Evolutionary conservation across 257 asterid genomes (phyloP).

Genomic region (Solanum appendiculatum): DNA sequence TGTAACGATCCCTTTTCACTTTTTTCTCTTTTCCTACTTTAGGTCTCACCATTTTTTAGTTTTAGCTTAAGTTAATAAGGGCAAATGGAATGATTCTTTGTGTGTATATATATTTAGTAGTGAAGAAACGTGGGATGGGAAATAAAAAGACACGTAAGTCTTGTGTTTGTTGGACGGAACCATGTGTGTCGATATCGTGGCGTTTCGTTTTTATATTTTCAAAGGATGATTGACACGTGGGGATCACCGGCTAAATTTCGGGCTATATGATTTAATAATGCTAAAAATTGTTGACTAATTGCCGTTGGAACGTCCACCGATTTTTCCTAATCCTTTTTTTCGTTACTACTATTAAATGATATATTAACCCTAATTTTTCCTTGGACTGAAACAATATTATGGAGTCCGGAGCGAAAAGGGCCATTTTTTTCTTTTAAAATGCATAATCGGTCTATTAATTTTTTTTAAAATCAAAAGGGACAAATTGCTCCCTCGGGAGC

Average conservation of each 20-base stretch:
- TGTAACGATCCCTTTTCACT: conserved; percentile 21
- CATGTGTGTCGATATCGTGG: neutral
- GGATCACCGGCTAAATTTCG: neutral
- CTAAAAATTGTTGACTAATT: neutral
- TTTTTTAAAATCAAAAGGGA: too few species aligned
- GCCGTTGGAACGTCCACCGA: neutral
- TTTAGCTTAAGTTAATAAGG: too few species aligned
- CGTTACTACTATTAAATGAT: too few species aligned
- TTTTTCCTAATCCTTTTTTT: neutral
- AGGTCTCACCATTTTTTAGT: conserved; percentile 60
- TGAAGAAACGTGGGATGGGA: neutral
- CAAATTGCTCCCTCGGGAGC: too few species aligned
- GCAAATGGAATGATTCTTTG: neutral
- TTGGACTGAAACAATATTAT: too few species aligned
- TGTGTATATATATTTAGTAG: neutral
- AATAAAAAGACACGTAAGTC: neutral
- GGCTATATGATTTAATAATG: neutral
- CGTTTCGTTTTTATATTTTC: neutral
- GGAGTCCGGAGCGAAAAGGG: too few species aligned
- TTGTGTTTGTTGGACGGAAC: neutral
- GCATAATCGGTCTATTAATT: too few species aligned
- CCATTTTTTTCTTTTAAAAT: too few species aligned
- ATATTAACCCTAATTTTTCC: neutral
- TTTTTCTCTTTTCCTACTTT: conserved; percentile 20
- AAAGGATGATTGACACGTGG: neutral